phyloP scores from a whole-genome alignment of 2,329 filamentous ascomycete species.

The Nemania sp. region DNA sequence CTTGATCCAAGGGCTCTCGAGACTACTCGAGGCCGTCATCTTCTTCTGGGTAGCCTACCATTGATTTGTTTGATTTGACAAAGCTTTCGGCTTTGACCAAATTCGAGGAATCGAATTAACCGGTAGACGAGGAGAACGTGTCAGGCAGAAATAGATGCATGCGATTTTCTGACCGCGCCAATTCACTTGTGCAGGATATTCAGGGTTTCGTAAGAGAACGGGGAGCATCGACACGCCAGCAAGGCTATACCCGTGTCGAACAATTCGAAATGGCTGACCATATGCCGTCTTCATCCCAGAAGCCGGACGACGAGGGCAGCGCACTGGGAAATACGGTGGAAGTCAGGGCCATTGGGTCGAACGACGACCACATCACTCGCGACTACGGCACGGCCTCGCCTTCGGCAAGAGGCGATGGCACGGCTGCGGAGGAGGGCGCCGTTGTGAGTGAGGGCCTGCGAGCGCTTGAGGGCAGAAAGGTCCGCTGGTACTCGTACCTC shows the following conservation, averaged over 20 bases:
- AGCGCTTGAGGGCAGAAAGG: conserved; percentile 56
- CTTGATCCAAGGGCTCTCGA: neutral
- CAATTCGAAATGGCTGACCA: conserved; percentile 38
- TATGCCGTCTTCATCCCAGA: conserved; percentile 19
- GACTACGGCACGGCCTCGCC: conserved; percentile 11
- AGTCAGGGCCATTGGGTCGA: conserved; percentile 27
- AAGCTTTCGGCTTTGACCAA: too few species aligned
- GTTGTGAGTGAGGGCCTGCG: conserved; percentile 56
- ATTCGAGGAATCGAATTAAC: neutral
- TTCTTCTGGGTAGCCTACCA: too few species aligned
- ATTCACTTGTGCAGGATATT: conserved; percentile 17
- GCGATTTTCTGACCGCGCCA: conserved; percentile 18
- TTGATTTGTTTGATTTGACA: too few species aligned
- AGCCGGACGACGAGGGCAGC: conserved; percentile 29
- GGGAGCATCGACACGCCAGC: conserved; percentile 8
- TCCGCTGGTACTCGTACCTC: conserved; percentile 73
- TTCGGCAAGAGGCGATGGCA: neutral
- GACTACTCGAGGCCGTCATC: neutral
- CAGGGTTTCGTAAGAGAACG: conserved; percentile 15
- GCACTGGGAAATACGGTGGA: conserved; percentile 34
- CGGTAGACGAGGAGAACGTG: neutral
- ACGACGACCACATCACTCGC: conserved; percentile 22
- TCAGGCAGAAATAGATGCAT: conserved; percentile 26
- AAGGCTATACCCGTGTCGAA: conserved; percentile 29
- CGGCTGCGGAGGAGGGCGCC: conserved; percentile 37